Conservation (phyloP, 805 yeast genomes). For the Martiniozyma abietophila region DNA sequence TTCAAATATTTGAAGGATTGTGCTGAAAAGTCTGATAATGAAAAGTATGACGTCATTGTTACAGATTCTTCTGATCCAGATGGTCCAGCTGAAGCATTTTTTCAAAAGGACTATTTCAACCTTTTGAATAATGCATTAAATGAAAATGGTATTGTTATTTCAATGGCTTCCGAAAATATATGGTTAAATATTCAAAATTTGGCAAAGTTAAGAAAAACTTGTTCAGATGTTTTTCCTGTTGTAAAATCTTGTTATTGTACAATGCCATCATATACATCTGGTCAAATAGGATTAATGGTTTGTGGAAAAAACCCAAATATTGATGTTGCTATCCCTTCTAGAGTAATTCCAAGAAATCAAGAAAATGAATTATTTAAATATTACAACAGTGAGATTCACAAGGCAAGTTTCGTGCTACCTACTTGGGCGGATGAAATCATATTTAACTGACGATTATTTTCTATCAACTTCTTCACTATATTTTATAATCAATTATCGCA, state of each 20-base stretch:
- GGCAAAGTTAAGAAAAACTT: constrained; percentile 36
- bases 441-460: no score
- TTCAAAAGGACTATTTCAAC: constrained; percentile 68
- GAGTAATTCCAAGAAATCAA: constrained; percentile 33
- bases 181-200: constrained; percentile 61
- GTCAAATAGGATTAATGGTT: constrained; percentile 73
- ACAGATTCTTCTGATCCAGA: constrained; percentile 94
- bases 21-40: constrained; percentile 27
- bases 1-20: constrained; percentile 56
- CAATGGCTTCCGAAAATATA: constrained; percentile 76
- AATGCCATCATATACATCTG: constrained; percentile 83
- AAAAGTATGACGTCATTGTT: constrained; percentile 71
- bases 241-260: constrained; percentile 68
- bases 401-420: constrained; percentile 69
- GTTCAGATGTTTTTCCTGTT: constrained; percentile 46
- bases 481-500: no score
- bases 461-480: no score
- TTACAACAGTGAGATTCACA: constrained; percentile 59
- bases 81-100: constrained; percentile 85
- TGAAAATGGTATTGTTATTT: constrained; percentile 51
- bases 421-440: constrained; percentile 50
- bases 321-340: constrained; percentile 41
- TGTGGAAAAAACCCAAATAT: constrained; percentile 48
- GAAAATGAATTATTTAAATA: constrained; percentile 50
- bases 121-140: constrained; percentile 55